These are phyloP conservation scores for Limonium bicolor DNA, from an alignment of 148 eudicot genomes.

Conservation along the genomic window DNA sequence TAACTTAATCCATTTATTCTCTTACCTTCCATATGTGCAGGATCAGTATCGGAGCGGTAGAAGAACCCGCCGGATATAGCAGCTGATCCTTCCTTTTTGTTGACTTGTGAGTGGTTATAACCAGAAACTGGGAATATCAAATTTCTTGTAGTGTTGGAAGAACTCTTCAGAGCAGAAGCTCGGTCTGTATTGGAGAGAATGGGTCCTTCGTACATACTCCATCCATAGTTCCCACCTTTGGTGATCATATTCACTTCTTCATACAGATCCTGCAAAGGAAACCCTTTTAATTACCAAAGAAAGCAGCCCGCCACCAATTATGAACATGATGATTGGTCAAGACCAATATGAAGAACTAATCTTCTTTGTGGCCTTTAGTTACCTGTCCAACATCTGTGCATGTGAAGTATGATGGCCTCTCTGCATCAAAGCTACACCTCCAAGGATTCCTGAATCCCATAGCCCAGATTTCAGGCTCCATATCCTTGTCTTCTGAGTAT, in stretches of 20 bases:
- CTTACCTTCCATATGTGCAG: slow-evolving; percentile 77
- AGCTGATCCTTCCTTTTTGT: slow-evolving; percentile 72
- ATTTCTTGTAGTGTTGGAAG: slow-evolving; percentile 17
- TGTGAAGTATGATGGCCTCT: slow-evolving; percentile 77
- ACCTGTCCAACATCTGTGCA: slow-evolving; percentile 90
- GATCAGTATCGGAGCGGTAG: slow-evolving; percentile 73
- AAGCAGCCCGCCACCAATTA: too few relatives aligned
- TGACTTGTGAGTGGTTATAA: slow-evolving; percentile 53
- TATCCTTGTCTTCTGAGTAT: slow-evolving; percentile 41
- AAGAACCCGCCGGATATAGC: slow-evolving; percentile 82
- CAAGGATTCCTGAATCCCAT: slow-evolving; percentile 84
- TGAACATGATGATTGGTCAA: neutral
- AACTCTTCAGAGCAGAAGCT: slow-evolving; percentile 14
- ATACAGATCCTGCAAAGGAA: slow-evolving; percentile 43
- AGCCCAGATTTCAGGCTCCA: slow-evolving; percentile 76
- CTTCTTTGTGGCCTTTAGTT: too few relatives aligned
- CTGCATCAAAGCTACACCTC: slow-evolving; percentile 91
- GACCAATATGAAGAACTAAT: neutral
- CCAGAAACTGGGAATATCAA: slow-evolving; percentile 65
- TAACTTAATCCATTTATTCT: neutral
- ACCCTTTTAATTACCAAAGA: too few relatives aligned
- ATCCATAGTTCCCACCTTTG: slow-evolving; percentile 92
- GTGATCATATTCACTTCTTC: slow-evolving; percentile 82
- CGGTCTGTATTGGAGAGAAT: slow-evolving; percentile 13
- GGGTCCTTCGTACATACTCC: slow-evolving; percentile 74